Conservation (phyloP, 2,329 filamentous ascomycete genomes). For the Aspergillus awamori region DNA sequence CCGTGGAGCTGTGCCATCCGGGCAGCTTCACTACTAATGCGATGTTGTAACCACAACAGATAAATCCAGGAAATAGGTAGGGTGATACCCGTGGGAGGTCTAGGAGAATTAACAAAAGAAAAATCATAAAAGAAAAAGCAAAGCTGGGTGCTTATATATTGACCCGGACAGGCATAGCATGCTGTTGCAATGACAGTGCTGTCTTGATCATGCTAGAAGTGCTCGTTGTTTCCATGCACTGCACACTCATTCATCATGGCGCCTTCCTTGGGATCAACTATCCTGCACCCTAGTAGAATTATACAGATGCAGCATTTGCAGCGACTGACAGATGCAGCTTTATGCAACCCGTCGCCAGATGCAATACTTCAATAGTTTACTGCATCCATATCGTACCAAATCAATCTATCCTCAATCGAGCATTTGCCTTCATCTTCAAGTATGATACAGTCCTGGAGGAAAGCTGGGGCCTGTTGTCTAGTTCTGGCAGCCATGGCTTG, state of each 20-base stretch:
- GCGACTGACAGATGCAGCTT: not conserved
- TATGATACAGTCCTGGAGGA: not conserved
- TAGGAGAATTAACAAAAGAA: not conserved
- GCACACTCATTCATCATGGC: not conserved
- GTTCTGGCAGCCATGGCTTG: not conserved
- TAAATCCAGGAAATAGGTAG: not conserved
- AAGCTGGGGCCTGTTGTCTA: not conserved
- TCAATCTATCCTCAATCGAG: not conserved
- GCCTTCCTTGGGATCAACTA: not conserved
- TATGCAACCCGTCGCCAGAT: not conserved
- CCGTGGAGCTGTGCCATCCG: not conserved
- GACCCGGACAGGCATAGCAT: no score
- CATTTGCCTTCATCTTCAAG: no score
- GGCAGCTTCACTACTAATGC: not conserved
- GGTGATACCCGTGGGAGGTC: not conserved
- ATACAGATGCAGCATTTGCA: not conserved
- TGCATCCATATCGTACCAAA: not conserved
- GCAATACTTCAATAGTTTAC: not conserved
- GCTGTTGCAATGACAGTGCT: no score
- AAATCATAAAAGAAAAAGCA: not conserved
- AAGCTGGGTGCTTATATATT: not conserved
- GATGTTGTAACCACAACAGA: not conserved
- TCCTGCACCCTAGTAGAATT: not conserved
- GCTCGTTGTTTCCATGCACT: not conserved
- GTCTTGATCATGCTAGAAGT: not conserved